Base-by-base conservation (phyloP, 140 eudicot genomes). In the Erigeron philadelphicus region DNA sequence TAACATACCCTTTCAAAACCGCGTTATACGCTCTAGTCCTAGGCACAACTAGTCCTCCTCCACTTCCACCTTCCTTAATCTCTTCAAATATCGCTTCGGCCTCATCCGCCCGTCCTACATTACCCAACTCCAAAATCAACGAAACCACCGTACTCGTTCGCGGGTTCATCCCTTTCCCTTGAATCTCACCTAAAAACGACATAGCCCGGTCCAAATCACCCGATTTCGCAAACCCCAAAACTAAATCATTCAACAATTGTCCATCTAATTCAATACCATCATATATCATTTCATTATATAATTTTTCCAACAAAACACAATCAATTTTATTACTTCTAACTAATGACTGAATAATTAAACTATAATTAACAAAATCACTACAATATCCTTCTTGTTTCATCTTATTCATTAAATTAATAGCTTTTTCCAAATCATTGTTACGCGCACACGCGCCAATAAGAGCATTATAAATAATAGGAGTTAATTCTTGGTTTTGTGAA, bases 41-140 rank as follows among this genome's bases (percentile, higher is more conserved):
- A 0, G 98, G 98, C 35, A 71, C 75, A 31, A 31, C 38, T 31
- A 31, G 38, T 31, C 38, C 38, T 31, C 38, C 38, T 31, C 38
- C 38, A 74, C 81, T 44, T 12, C 87, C 90, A 11, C 93, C 96
- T 57, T 89, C 95, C 65, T 83, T 93, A 72, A 93, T 74, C 81
- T 93, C 98, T 81, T 93, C 96, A 55, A 93, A 93, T 74, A 93
- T 57, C 0, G 90, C 98, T 73, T 93, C 98, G 0, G 96, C 98
- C 72, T 93, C 98, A 60, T 88, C 95, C 0, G 80, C 79, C 71
- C 98, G 68, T 11, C 96, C 98, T 43, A 61, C 49, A 70, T 67
- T 77, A 78, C 98, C 98, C 73, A 93, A 73, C 76, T 79, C 86
- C 21, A 78, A 69, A 31, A 93, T 83, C 49, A 93, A 74, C 0